Evolutionary conservation across 2,329 filamentous ascomycete species (phyloP).

Genomic region (Thielaviopsis ethacetica): DNA sequence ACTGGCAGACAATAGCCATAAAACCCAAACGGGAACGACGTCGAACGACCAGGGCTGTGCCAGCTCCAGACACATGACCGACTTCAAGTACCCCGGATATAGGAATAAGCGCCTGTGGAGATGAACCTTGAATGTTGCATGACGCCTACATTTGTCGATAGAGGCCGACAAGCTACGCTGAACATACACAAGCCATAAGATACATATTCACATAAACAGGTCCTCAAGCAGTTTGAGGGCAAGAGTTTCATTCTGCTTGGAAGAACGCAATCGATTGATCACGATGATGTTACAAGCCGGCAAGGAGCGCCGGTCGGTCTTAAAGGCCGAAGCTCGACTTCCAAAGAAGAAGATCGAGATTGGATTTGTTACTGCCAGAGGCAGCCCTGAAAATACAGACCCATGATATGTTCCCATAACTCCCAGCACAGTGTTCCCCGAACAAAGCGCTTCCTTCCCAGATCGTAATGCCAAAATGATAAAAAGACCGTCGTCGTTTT

Average conservation of each 20-base stretch:
- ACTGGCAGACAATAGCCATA: too few species aligned
- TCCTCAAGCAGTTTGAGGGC: background rate
- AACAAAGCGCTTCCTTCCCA: conserved; percentile 8
- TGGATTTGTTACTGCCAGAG: conserved; percentile 30
- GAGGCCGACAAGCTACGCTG: background rate
- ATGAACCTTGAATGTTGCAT: background rate
- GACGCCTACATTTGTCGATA: background rate
- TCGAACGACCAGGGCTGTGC: too few species aligned
- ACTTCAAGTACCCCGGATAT: background rate
- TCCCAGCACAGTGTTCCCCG: conserved; percentile 13
- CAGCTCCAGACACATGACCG: background rate
- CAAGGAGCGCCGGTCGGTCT: conserved; percentile 52
- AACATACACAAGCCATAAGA: background rate
- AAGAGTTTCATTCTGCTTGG: conserved; percentile 2
- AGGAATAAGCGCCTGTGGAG: background rate
- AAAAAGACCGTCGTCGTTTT: conserved; percentile 12
- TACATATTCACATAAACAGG: background rate
- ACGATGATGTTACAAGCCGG: conserved; percentile 35
- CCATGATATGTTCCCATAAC: conserved; percentile 17
- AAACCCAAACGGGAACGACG: background rate
- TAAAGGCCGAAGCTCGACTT: conserved; percentile 51
- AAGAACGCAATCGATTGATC: conserved; percentile 11
- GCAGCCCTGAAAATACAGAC: conserved; percentile 21
- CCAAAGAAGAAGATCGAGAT: conserved; percentile 36
- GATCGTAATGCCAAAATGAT: conserved; percentile 22